These are phyloP conservation scores for Botrytis cinerea DNA, from an alignment of 2,329 filamentous ascomycete genomes.

Conservation along the genomic window DNA sequence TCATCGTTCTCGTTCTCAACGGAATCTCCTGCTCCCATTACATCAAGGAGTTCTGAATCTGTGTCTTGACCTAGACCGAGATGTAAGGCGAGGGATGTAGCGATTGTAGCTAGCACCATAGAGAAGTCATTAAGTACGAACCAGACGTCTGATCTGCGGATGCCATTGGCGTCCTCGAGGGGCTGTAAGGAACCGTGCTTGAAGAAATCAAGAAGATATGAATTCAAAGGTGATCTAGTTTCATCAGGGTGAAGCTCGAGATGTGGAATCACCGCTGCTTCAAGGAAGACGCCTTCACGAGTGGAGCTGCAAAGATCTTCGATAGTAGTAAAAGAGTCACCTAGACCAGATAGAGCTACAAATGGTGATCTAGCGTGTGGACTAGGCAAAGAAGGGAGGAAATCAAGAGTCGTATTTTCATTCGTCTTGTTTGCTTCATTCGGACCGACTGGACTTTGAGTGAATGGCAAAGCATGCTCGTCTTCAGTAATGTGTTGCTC, in stretches of 20 bases:
- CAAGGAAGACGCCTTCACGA: conserved; percentile 70
- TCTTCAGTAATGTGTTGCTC: conserved; percentile 54
- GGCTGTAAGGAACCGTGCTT: conserved; percentile 66
- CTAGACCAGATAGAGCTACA: conserved; percentile 68
- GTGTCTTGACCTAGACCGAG: conserved; percentile 54
- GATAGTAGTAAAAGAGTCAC: conserved; percentile 64
- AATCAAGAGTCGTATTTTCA: conserved; percentile 26
- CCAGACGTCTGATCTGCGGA: conserved; percentile 69
- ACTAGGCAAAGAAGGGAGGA: conserved; percentile 42
- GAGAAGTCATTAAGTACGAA: conserved; percentile 70
- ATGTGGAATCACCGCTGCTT: conserved; percentile 71
- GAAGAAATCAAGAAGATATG: conserved; percentile 75
- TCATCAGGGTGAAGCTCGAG: conserved; percentile 62
- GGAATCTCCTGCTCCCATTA: conserved; percentile 53
- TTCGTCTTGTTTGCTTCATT: conserved; percentile 5
- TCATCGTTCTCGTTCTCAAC: conserved; percentile 46
- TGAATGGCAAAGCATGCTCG: conserved; percentile 39
- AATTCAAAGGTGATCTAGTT: conserved; percentile 55
- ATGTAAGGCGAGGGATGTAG: conserved; percentile 62
- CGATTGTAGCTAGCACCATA: conserved; percentile 68
- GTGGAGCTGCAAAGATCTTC: conserved; percentile 66
- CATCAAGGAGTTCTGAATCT: conserved; percentile 47
- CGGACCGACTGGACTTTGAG: conserved; percentile 34
- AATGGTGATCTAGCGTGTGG: conserved; percentile 65
- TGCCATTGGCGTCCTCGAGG: conserved; percentile 64